Conservation (phyloP, 176 grass and related monocot genomes). For the Triticum urartu region DNA sequence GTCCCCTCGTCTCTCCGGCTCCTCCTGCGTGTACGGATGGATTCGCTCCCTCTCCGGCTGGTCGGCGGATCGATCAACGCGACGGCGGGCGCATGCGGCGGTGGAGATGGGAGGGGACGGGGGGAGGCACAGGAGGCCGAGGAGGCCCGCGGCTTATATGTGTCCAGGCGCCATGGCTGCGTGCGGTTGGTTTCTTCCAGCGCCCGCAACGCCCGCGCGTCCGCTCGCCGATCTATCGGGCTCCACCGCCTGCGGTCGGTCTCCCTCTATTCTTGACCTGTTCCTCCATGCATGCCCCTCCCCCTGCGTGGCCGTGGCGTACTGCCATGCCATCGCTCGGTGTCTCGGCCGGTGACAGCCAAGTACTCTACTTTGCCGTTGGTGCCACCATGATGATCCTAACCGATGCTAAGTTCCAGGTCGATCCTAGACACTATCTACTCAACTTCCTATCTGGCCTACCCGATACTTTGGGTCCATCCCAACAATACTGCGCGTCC, state of each 20-base stretch:
- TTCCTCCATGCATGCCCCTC: neutral
- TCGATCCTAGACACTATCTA: too few relatives aligned
- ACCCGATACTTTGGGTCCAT: neutral
- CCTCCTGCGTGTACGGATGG: neutral
- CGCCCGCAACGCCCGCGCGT: conserved; percentile 40
- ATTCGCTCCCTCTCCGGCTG: neutral
- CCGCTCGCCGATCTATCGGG: conserved; percentile 43
- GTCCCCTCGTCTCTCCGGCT: neutral
- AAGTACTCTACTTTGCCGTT: neutral
- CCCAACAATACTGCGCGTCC: neutral
- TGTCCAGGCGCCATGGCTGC: neutral
- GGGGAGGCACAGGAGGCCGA: neutral
- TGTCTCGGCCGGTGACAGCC: neutral
- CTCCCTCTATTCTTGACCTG: conserved; percentile 33
- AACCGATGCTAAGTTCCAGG: neutral
- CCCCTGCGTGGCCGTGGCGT: neutral
- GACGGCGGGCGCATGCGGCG: neutral
- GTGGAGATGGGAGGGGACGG: conserved; percentile 11
- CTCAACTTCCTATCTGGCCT: neutral
- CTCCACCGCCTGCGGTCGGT: neutral
- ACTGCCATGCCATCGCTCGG: neutral
- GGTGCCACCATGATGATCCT: neutral
- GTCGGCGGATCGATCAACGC: conserved; percentile 1
- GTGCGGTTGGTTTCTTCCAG: conserved; percentile 11
- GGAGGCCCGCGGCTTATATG: conserved; percentile 33